These are phyloP conservation scores for Chytriomyces confervae DNA, from an alignment of 192 early-diverging fungal species.

Conservation along the genomic window DNA sequence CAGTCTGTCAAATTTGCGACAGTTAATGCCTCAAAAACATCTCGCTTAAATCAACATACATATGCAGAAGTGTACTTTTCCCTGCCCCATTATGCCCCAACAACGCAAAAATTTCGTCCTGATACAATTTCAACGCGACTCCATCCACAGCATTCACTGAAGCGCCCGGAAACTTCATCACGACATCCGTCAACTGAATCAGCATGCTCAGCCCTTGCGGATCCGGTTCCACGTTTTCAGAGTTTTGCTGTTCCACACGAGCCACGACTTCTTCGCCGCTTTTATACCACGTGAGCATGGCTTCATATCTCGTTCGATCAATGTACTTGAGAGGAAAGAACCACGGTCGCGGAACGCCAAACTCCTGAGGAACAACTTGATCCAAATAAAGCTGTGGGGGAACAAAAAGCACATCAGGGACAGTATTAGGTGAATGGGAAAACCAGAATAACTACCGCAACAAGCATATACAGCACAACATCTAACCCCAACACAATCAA, in stretches of 20 bases:
- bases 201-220: conserved; percentile 46
- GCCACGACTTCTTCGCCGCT: background rate
- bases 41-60: background rate
- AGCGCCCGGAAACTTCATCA: conserved; percentile 37
- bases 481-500: conserved; percentile 26
- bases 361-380: conserved; percentile 66
- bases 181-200: conserved; percentile 57
- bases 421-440: too few relatives aligned
- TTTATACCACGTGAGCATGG: background rate
- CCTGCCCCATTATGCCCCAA: conserved; percentile 34
- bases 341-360: conserved; percentile 70
- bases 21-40: too few relatives aligned
- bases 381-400: conserved; percentile 47
- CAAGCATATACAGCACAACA: conserved; percentile 2
- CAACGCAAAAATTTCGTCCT: conserved; percentile 59
- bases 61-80: conserved; percentile 30
- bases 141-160: conserved; percentile 52
- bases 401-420: too few relatives aligned
- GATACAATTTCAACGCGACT: conserved; percentile 56
- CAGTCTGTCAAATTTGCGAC: conserved; percentile 46
- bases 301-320: conserved; percentile 6
- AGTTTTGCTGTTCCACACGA: background rate
- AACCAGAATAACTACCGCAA: background rate
- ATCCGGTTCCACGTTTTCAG: conserved; percentile 30
- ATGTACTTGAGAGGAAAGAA: conserved; percentile 54